phyloP scores from a whole-genome alignment of 345 rosid genomes.

The Ceriops tagal region DNA sequence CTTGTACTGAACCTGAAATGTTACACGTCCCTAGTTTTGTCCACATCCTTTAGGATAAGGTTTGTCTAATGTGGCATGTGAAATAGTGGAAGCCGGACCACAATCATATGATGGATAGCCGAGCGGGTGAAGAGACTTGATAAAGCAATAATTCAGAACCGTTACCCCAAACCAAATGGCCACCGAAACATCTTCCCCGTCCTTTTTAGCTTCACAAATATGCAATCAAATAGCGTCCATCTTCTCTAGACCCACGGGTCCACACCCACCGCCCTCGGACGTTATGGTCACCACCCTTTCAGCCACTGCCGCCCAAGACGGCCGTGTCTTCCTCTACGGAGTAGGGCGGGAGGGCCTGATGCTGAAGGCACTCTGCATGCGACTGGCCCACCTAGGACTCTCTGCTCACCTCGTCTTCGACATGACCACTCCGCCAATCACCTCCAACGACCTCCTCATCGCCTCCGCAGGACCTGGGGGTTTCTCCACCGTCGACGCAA shows the following conservation, averaged over 20 bases:
- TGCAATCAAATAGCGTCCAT: conserved; percentile 60
- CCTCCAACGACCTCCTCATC: conserved; percentile 60
- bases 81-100: too few relatives aligned
- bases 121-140: too few relatives aligned
- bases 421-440: conserved; percentile 77
- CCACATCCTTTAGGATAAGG: too few relatives aligned
- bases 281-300: conserved; percentile 49
- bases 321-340: conserved; percentile 69
- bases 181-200: conserved; percentile 11
- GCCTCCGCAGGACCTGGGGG: conserved; percentile 84
- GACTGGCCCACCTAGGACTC: conserved; percentile 76
- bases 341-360: conserved; percentile 87
- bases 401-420: conserved; percentile 71
- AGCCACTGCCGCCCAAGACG: conserved; percentile 38
- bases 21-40: too few relatives aligned
- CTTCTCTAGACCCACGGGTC: conserved; percentile 46
- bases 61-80: too few relatives aligned
- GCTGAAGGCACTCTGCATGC: conserved; percentile 85
- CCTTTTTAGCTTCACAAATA: conserved; percentile 49
- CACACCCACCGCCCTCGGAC: conserved; percentile 51
- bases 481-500: conserved; percentile 81
- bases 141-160: too few relatives aligned
- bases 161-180: conserved; percentile 3
- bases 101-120: too few relatives aligned
- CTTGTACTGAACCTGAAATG: too few relatives aligned